Conservation (phyloP, 2,329 filamentous ascomycete genomes). For the Talaromyces sp. region DNA sequence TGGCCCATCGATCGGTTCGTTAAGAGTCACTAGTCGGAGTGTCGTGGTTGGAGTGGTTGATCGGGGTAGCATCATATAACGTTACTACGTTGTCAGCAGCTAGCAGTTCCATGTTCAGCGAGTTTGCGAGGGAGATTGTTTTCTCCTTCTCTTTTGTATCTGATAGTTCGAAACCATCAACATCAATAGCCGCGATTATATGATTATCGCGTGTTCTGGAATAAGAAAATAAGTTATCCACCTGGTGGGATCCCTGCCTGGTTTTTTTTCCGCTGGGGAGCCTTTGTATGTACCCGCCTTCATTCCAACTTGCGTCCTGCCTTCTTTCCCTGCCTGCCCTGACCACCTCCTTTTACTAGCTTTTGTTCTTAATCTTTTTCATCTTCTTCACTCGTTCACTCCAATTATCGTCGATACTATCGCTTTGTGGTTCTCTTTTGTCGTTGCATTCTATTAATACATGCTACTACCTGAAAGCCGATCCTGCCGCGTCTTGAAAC, state of each 20-base stretch:
- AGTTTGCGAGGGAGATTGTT: not conserved
- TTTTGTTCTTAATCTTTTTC: not conserved
- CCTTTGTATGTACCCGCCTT: constrained; percentile 9
- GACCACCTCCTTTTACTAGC: not conserved
- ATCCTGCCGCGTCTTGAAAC: constrained; percentile 14
- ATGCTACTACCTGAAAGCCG: not conserved
- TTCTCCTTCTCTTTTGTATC: not conserved
- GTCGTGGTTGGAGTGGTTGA: not conserved
- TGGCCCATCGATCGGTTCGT: not conserved
- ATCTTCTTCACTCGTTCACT: not conserved
- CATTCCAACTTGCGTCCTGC: constrained; percentile 11
- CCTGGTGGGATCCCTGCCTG: constrained; percentile 1
- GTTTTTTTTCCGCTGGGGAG: not conserved
- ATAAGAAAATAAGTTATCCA: constrained; percentile 1
- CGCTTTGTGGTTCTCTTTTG: not conserved
- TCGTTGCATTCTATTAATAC: not conserved
- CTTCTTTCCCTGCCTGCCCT: not conserved
- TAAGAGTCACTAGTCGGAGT: not conserved
- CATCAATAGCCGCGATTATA: not conserved
- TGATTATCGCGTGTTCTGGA: not conserved
- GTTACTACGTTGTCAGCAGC: not conserved
- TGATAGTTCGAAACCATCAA: not conserved
- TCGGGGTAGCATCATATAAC: not conserved
- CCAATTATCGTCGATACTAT: not conserved
- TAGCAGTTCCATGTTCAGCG: not conserved